A percentile compares a stretch with the other conserved stretches of the same genome.
Evolutionary conservation across 345 rosid species (phyloP).

Genomic region (Eucalyptus regnans): DNA sequence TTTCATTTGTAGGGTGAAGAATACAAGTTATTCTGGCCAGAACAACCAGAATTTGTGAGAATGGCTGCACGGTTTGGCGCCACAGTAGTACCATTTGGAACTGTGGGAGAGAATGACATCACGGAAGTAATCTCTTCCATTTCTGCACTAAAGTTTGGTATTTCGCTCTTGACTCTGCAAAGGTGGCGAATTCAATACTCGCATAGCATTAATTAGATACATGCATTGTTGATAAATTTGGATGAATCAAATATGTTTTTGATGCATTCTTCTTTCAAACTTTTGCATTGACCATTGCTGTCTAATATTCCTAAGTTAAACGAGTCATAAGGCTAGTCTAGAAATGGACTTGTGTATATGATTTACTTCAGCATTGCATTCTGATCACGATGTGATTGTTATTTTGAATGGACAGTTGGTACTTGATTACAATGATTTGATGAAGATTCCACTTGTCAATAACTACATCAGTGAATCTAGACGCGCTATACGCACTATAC

Average conservation of each 20-base stretch:
- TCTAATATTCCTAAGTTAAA: background rate
- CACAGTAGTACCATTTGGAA: constrained; percentile 60
- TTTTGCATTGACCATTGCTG: background rate
- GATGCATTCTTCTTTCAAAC: background rate
- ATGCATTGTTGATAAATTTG: background rate
- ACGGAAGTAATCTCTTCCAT: constrained; percentile 27
- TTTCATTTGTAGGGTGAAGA: constrained; percentile 39
- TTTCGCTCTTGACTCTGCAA: background rate
- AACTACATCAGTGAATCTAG: background rate
- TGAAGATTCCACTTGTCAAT: constrained; percentile 25
- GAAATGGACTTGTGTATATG: background rate
- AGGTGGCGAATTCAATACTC: background rate
- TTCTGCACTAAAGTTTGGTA: background rate
- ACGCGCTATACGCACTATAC: background rate
- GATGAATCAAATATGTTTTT: background rate
- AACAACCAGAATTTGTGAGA: constrained; percentile 62
- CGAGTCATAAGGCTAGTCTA: background rate
- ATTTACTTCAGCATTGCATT: background rate
- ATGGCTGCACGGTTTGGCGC: constrained; percentile 78
- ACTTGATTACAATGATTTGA: constrained; percentile 29
- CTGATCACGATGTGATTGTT: background rate
- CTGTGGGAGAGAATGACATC: constrained; percentile 74
- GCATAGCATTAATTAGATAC: background rate
- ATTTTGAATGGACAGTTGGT: constrained; percentile 3
- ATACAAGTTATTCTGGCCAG: constrained; percentile 67